Conservation (phyloP, 805 yeast species). For the Ogataea parapolymorpha region DNA sequence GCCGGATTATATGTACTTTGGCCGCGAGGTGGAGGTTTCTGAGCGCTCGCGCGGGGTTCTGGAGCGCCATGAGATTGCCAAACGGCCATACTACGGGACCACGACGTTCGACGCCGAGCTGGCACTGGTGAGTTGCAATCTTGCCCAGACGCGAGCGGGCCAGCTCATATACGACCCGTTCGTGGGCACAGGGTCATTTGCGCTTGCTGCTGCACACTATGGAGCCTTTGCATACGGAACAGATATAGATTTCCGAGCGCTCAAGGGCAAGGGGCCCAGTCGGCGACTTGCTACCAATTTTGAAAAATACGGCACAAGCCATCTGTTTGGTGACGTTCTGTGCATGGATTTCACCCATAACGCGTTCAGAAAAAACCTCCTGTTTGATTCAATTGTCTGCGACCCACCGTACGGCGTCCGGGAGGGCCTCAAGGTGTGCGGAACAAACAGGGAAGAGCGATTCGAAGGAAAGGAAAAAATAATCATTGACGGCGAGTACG, state of each 20-base stretch:
- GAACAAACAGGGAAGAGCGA: slow-evolving; percentile 60
- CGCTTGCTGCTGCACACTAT: slow-evolving; percentile 81
- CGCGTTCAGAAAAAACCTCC: slow-evolving; percentile 61
- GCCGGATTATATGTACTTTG: slow-evolving; percentile 68
- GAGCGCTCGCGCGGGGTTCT: slow-evolving; percentile 59
- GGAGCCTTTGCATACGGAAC: slow-evolving; percentile 83
- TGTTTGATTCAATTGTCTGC: slow-evolving; percentile 79
- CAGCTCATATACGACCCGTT: slow-evolving; percentile 88
- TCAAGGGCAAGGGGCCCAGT: slow-evolving; percentile 63
- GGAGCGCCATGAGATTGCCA: slow-evolving; percentile 77
- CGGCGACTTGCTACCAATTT: slow-evolving; percentile 55
- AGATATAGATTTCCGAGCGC: slow-evolving; percentile 80
- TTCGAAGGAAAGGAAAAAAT: slow-evolving; percentile 70
- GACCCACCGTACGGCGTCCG: slow-evolving; percentile 98
- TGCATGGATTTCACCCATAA: slow-evolving; percentile 96
- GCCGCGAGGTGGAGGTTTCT: slow-evolving; percentile 62
- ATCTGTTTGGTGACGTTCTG: slow-evolving; percentile 65
- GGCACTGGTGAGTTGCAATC: slow-evolving; percentile 80
- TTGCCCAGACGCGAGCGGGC: slow-evolving; percentile 68
- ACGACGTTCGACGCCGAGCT: slow-evolving; percentile 96
- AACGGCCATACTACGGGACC: slow-evolving; percentile 87
- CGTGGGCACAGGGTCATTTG: slow-evolving; percentile 93
- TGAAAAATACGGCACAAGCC: slow-evolving; percentile 60
- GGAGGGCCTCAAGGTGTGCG: slow-evolving; percentile 91
- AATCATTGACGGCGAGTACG: slow-evolving; percentile 74